These are phyloP conservation scores for Phyllosticta citribraziliensis DNA, from an alignment of 2,329 filamentous ascomycete genomes.

Conservation along the genomic window DNA sequence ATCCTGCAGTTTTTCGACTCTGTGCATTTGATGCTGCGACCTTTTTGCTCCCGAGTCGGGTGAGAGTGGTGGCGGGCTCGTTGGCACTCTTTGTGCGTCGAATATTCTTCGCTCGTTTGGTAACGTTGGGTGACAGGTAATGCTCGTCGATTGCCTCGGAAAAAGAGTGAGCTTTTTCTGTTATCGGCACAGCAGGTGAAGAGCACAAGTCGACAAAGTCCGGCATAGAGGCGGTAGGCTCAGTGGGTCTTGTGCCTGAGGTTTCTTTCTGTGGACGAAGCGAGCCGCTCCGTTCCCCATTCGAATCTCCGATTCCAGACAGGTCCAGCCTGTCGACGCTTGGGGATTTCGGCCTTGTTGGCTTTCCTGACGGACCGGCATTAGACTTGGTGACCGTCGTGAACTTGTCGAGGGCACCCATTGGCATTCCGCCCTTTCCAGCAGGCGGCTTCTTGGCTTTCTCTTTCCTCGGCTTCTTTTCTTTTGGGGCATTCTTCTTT, in stretches of 20 bases:
- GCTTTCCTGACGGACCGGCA: neutral
- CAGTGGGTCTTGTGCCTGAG: neutral
- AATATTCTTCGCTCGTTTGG: neutral
- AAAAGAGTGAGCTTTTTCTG: neutral
- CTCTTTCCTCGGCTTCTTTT: neutral
- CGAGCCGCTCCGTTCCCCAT: neutral
- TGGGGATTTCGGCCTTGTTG: neutral
- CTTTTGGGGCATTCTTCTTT: conserved; percentile 9
- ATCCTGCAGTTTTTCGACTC: neutral
- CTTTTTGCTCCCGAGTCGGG: neutral
- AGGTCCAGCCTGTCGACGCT: conserved; percentile 3
- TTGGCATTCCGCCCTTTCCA: neutral
- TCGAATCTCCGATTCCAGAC: neutral
- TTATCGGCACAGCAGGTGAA: neutral
- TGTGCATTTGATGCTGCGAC: neutral
- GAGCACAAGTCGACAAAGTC: conserved; percentile 1
- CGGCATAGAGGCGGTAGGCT: neutral
- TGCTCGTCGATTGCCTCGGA: neutral
- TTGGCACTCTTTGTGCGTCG: neutral
- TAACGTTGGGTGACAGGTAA: conserved; percentile 4
- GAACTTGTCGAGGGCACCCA: conserved; percentile 1
- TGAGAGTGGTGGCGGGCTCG: neutral
- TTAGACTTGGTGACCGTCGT: neutral
- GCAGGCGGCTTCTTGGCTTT: neutral
- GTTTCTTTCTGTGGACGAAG: neutral